Evolutionary conservation across 768 basidiomycete species (phyloP).

Genomic region (Mycena floridula): DNA sequence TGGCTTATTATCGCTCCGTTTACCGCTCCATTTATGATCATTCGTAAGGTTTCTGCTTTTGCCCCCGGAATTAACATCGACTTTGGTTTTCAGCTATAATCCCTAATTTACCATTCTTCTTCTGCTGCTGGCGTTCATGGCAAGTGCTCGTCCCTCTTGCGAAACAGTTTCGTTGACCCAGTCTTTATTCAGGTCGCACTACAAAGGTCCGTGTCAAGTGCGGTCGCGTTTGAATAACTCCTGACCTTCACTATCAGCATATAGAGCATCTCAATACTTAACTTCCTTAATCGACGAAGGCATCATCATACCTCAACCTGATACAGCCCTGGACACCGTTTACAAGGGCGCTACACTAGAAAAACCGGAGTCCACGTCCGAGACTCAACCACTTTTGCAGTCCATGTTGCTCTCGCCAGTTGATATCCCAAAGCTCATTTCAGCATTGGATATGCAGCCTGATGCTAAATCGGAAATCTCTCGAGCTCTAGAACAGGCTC

Average conservation of each 20-base stretch:
- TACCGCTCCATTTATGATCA: constrained; percentile 69
- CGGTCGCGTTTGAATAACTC: neutral
- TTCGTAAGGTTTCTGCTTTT: constrained; percentile 46
- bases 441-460: constrained; percentile 37
- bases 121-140: constrained; percentile 81
- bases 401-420: constrained; percentile 44
- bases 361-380: neutral
- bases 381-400: constrained; percentile 8
- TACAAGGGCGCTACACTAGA: constrained; percentile 27
- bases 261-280: constrained; percentile 65
- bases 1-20: constrained; percentile 67
- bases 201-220: constrained; percentile 43
- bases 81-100: constrained; percentile 48
- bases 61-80: neutral
- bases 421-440: constrained; percentile 46
- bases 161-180: too few species aligned
- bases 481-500: constrained; percentile 58
- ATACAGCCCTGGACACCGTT: constrained; percentile 47
- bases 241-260: constrained; percentile 35
- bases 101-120: constrained; percentile 83
- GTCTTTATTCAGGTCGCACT: too few species aligned
- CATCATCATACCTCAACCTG: constrained; percentile 50
- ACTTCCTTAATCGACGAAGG: constrained; percentile 50
- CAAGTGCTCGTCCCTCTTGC: too few species aligned
- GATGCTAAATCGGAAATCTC: constrained; percentile 44